phyloP scores from a whole-genome alignment of 768 basidiomycete species.

The Cystoderma amianthinum region DNA sequence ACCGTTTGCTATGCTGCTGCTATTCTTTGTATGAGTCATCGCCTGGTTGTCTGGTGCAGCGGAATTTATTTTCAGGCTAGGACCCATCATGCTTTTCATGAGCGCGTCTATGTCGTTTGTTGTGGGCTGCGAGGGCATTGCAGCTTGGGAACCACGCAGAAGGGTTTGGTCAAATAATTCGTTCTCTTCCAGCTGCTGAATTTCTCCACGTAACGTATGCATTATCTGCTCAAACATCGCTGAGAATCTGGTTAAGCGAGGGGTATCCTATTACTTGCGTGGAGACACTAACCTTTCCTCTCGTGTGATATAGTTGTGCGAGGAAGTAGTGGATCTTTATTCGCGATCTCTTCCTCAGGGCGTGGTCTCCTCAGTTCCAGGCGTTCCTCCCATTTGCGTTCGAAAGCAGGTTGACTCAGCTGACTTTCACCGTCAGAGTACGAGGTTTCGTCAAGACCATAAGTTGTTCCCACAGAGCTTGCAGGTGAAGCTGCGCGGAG shows the following conservation, averaged over 20 bases:
- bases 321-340: conserved; percentile 27
- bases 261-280: conserved; percentile 9
- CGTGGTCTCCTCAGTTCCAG: conserved; percentile 28
- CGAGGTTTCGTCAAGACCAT: conserved; percentile 38
- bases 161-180: conserved; percentile 42
- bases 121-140: conserved; percentile 31
- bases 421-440: conserved; percentile 34
- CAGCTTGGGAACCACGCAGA: conserved; percentile 38
- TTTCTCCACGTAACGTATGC: conserved; percentile 23
- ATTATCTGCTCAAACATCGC: conserved; percentile 26
- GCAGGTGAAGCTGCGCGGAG: conserved; percentile 44
- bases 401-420: conserved; percentile 30
- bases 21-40: conserved; percentile 1
- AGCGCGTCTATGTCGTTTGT: conserved; percentile 41
- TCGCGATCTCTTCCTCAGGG: conserved; percentile 32
- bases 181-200: conserved; percentile 37
- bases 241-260: conserved; percentile 1
- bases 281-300: conserved; percentile 18
- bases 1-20: conserved; percentile 18
- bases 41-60: neutral
- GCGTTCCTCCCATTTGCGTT: conserved; percentile 32
- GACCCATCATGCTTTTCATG: conserved; percentile 48
- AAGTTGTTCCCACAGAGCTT: conserved; percentile 42
- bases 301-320: neutral
- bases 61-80: conserved; percentile 10